These are phyloP conservation scores for Tylopilus sp. DNA, from an alignment of 768 basidiomycete genomes.

Conservation along the genomic window DNA sequence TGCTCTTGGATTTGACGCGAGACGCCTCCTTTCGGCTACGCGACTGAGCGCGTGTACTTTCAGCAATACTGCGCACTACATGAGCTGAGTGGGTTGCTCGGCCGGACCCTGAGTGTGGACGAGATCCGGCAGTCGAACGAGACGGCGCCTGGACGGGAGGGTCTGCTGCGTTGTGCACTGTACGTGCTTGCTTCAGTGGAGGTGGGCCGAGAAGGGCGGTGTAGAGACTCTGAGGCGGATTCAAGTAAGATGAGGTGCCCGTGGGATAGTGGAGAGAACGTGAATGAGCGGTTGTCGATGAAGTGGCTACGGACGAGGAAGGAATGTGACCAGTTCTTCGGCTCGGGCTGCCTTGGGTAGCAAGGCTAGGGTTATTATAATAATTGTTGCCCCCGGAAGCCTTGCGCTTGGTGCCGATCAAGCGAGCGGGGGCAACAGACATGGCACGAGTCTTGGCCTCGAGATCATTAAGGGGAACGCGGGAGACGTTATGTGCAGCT, in stretches of 20 bases:
- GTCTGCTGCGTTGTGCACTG: constrained; percentile 71
- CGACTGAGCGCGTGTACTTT: constrained; percentile 44
- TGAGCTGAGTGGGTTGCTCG: constrained; percentile 10
- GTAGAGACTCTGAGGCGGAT: constrained; percentile 60
- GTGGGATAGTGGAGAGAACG: constrained; percentile 44
- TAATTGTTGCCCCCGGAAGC: constrained; percentile 39
- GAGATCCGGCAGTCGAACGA: constrained; percentile 34
- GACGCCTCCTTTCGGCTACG: constrained; percentile 37
- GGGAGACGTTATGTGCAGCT: constrained; percentile 68
- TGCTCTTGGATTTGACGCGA: constrained; percentile 35
- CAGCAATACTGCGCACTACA: constrained; percentile 42
- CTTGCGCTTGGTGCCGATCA: constrained; percentile 59
- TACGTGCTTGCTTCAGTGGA: constrained; percentile 71
- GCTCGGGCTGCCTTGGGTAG: constrained; percentile 41
- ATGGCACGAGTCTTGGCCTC: constrained; percentile 56
- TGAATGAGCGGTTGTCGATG: constrained; percentile 31
- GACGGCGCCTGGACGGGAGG: constrained; percentile 56
- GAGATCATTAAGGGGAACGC: constrained; percentile 64
- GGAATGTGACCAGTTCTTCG: constrained; percentile 47
- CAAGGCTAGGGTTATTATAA: constrained; percentile 51
- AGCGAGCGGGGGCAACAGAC: constrained; percentile 44
- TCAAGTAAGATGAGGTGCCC: constrained; percentile 33
- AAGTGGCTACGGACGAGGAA: constrained; percentile 28
- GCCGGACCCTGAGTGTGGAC: constrained; percentile 17
- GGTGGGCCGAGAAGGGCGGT: constrained; percentile 74